phyloP scores from a whole-genome alignment of 1,284 basidiomycete genomes.

The Porodaedalea pini region DNA sequence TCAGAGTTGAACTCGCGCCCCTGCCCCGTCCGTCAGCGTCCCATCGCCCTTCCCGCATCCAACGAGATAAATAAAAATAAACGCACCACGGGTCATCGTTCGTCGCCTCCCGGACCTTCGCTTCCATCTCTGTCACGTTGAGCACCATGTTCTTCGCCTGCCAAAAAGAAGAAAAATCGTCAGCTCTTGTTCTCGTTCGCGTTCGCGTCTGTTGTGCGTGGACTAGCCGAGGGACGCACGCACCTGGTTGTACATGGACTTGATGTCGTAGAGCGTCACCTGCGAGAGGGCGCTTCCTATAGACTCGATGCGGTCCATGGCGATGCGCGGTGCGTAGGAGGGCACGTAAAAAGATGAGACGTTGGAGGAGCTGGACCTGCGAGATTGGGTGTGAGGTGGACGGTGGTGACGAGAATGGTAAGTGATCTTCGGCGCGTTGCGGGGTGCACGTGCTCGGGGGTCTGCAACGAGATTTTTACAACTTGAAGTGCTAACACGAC shows the following conservation, averaged over 20 bases:
- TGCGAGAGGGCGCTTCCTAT: constrained; percentile 67
- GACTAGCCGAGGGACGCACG: no score
- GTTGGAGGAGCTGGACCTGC: no score
- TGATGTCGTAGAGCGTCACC: constrained; percentile 89
- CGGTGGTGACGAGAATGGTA: no score
- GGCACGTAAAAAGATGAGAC: no score
- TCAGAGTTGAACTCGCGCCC: constrained; percentile 97
- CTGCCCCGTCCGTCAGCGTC: constrained; percentile 38
- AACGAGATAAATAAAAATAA: not conserved
- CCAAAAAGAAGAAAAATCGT: not conserved
- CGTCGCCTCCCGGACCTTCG: constrained; percentile 94
- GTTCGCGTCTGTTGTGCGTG: no score
- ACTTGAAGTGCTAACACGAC: no score
- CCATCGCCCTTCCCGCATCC: not conserved
- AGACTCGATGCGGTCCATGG: constrained; percentile 50
- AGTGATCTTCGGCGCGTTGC: no score
- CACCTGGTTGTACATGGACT: constrained; percentile 90
- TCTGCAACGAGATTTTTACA: no score
- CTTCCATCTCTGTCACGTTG: constrained; percentile 96
- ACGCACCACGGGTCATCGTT: constrained; percentile 96
- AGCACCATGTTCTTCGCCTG: constrained; percentile 88
- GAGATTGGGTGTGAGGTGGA: no score
- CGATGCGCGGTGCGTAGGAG: no score
- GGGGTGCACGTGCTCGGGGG: no score
- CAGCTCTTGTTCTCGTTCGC: not conserved